These are phyloP conservation scores for Lactifluus echinatus DNA, from an alignment of 768 basidiomycete species.

Conservation along the genomic window DNA sequence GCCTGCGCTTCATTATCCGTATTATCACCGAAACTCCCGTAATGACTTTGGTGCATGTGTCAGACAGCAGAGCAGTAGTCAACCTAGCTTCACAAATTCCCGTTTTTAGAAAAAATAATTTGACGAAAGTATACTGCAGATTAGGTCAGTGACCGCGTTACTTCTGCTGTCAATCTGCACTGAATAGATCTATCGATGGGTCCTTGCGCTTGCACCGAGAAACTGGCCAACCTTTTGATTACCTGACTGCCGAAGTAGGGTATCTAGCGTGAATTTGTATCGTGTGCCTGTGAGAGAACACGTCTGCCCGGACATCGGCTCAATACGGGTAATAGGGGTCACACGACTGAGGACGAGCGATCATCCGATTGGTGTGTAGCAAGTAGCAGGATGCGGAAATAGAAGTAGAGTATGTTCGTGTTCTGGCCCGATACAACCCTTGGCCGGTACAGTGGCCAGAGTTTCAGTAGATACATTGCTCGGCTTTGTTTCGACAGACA, in stretches of 20 bases:
- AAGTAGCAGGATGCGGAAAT: neutral
- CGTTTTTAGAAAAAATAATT: neutral
- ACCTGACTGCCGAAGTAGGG: neutral
- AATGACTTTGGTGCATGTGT: neutral
- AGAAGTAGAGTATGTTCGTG: too few relatives aligned
- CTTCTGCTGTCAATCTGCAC: neutral
- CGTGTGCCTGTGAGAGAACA: neutral
- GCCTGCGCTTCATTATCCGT: neutral
- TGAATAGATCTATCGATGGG: neutral
- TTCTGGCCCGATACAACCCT: neutral
- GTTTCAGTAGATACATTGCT: neutral
- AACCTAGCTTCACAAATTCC: neutral
- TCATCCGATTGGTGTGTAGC: neutral
- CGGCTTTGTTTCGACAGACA: neutral
- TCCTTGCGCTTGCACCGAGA: neutral
- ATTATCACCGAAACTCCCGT: neutral
- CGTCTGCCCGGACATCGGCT: neutral
- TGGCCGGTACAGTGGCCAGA: neutral
- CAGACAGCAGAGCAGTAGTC: neutral
- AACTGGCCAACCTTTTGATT: neutral
- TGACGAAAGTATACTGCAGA: neutral
- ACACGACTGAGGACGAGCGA: constrained; percentile 3
- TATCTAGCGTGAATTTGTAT: neutral
- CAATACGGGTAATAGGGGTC: constrained; percentile 2
- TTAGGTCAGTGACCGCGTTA: neutral